Conservation (phyloP, 208 protist species). For the Acanthamoeba quina region DNA sequence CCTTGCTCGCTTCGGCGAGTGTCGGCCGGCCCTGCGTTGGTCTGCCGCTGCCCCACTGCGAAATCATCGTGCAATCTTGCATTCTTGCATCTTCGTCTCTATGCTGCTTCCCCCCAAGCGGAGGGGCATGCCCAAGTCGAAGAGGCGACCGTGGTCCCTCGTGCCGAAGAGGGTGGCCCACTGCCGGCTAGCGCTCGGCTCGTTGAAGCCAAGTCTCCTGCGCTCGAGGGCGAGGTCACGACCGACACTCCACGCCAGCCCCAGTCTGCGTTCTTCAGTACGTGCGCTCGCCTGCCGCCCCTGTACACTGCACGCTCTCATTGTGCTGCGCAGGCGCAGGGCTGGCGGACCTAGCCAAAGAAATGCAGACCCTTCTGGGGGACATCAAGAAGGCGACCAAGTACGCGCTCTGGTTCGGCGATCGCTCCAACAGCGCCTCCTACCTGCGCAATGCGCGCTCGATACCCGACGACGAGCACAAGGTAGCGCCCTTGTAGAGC, state of each 20-base stretch:
- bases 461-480: conserved; percentile 2
- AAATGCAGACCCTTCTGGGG: neutral
- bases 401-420: conserved; percentile 25
- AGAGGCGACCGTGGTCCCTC: neutral
- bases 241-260: conserved; percentile 1
- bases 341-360: neutral
- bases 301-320: neutral
- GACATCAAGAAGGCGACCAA: neutral
- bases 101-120: too few relatives aligned
- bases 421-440: conserved; percentile 11
- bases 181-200: neutral
- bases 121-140: neutral
- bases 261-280: neutral
- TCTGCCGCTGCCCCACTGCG: too few relatives aligned
- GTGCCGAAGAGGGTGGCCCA: neutral
- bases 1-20: too few relatives aligned
- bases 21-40: too few relatives aligned
- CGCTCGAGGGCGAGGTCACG: conserved; percentile 1
- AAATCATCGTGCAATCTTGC: too few relatives aligned
- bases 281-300: neutral
- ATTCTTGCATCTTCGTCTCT: too few relatives aligned
- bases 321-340: neutral
- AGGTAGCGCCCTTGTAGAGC: neutral
- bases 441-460: conserved; percentile 4
- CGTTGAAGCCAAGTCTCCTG: neutral